Evolutionary conservation across 31 red algal species (phyloP).

Genomic region (Odonthalia washingtoniensis): DNA sequence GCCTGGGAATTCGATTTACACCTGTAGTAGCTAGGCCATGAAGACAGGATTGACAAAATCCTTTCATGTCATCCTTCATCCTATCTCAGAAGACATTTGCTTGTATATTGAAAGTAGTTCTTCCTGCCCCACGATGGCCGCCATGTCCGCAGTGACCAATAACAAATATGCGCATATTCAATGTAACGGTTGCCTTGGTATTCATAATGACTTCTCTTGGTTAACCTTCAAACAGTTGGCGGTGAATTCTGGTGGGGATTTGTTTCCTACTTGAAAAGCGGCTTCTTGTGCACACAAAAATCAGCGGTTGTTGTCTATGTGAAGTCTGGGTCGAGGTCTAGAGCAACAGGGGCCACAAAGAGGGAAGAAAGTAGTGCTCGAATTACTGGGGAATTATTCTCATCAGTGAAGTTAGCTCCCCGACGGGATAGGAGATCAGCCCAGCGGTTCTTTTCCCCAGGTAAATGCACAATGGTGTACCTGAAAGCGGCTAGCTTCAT

Average conservation of each 20-base stretch:
- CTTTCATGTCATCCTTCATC: conserved; percentile 20
- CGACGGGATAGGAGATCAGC: conserved; percentile 29
- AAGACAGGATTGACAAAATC: conserved; percentile 22
- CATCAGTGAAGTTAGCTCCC: neutral
- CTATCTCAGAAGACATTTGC: conserved; percentile 24
- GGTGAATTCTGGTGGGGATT: neutral
- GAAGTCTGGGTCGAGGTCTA: conserved; percentile 8
- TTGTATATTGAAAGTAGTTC: conserved; percentile 4
- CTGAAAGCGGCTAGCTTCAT: neutral
- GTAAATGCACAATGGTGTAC: conserved; percentile 30
- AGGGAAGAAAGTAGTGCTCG: neutral
- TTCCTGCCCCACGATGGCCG: conserved; percentile 25
- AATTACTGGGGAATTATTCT: neutral
- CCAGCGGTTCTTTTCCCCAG: conserved; percentile 44
- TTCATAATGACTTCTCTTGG: neutral
- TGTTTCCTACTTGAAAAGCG: neutral
- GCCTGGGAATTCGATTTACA: conserved; percentile 8
- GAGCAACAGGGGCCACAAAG: neutral
- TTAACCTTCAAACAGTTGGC: neutral
- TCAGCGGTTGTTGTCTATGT: neutral
- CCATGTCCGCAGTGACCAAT: conserved; percentile 5
- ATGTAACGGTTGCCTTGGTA: neutral
- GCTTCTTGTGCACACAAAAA: neutral
- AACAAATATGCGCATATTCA: conserved; percentile 29
- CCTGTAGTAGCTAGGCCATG: conserved; percentile 16